Evolutionary conservation across 371 early-diverging fungal genomes (phyloP), one percentile per base, ranked within the genome.

Genomic region (Lichtheimia hyalospora): DNA sequence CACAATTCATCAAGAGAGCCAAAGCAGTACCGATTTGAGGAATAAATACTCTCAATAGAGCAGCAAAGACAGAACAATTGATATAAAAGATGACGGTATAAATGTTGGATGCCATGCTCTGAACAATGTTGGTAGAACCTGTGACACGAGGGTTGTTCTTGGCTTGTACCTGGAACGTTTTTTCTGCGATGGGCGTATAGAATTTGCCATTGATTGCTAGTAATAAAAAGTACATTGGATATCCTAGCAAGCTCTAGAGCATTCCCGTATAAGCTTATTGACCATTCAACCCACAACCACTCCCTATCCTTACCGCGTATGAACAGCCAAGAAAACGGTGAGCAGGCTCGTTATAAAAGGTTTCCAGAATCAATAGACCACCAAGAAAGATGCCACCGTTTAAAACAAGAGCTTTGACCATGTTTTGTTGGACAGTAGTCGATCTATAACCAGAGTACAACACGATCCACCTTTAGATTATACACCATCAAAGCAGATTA

Each of bases 151-250:
- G 50, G 7, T 66, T 40, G 21, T 58, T 56, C 51, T 57, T 48
- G 20, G 60, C 56, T 43, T 71, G 68, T n/a, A 69, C 21, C 51
- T 65, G 60, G 55, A 63, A 72, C 13, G 70, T 63, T 24, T 66
- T 67, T 49, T 79, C 75, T 12, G 81, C 79, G n/a, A 83, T 70
- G 13, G 71, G 65, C 25, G 66, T 58, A 65, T 75, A 81, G 21
- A 81, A 68, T 14, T 59, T 64, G 10, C 78, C 70, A 48, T 83
- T 83, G 34, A 81, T 48, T 3, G 67, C 56, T 7, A 83, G 65
- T 46, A 74, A 70, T 24, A 74, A 50, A 7, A 79, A 28, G 55
- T 79, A 81, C 42, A 81, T 53, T 8, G 83, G 81, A 60, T 80
- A 83, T n/a, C 81, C 79, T 57, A 70, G 66, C 20, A 80, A 53